Percentiles rank a stretch among this genome's conserved stretches.
phyloP scores from a whole-genome alignment of 805 yeast genomes.

The Teunomyces kruisii region DNA sequence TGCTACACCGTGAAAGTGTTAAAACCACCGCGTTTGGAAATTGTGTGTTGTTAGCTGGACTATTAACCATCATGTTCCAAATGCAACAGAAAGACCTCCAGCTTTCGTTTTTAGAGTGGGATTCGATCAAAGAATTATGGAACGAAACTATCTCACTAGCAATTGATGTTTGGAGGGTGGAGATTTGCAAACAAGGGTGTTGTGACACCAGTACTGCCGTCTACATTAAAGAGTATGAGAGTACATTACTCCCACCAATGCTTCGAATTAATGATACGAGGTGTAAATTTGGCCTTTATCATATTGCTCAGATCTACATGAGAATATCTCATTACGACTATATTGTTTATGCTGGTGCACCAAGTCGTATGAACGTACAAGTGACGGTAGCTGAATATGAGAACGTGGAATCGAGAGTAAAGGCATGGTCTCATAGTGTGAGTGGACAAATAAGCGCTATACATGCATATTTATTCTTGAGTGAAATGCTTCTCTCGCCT shows the following conservation, averaged over 20 bases:
- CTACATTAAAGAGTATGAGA: conserved; percentile 9
- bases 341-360: conserved; percentile 31
- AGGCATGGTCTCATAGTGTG: conserved; percentile 9
- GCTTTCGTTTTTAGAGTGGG: conserved; percentile 23
- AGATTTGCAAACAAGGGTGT: conserved; percentile 20
- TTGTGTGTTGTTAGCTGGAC: conserved; percentile 10
- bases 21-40: conserved; percentile 22
- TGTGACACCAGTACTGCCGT: conserved; percentile 17
- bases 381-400: conserved; percentile 7
- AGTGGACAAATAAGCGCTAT: conserved; percentile 37
- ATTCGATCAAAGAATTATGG: conserved; percentile 25
- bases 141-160: conserved; percentile 26
- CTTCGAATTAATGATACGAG: conserved; percentile 19
- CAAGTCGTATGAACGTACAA: conserved; percentile 23
- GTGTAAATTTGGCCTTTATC: conserved; percentile 27
- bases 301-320: conserved; percentile 27
- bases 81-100: conserved; percentile 22
- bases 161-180: conserved; percentile 29
- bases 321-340: conserved; percentile 30
- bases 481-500: conserved; percentile 62
- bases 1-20: conserved; percentile 20
- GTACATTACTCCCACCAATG: conserved; percentile 17
- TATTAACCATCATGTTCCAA: conserved; percentile 13
- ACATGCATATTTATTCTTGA: conserved; percentile 60
- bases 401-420: conserved; percentile 9